Evolutionary conservation across 495 filamentous ascomycete genomes (phyloP), one percentile per base, ranked within the genome.

Genomic region (Filosporella fistucella): DNA sequence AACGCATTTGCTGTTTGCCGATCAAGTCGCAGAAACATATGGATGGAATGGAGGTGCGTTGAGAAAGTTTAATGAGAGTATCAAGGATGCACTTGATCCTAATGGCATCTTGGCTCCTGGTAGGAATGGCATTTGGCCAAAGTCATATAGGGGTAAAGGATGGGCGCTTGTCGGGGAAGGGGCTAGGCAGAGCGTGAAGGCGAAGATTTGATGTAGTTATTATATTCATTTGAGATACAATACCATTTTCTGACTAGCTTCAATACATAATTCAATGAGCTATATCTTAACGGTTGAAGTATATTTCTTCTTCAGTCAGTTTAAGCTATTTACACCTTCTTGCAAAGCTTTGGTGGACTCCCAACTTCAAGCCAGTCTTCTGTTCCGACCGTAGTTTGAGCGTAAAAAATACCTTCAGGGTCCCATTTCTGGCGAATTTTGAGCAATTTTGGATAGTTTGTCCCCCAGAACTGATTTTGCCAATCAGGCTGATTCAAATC

Each of bases 51-150:
- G 76, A 41, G 64, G 68, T 18, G 70, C 71, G 3, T 47, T 74
- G 53, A 70, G 71, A 66, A 70, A 64, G 56, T 72, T 81, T 36
- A 75, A 77, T 45, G 71, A 80, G 67, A 64, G 47, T 26, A 46
- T 80, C 10, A 80, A 80, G 65, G 68, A 82, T 46, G 68, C 73
- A 13, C 51, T 81, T n/a, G 78, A 81, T 60, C 76, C 75, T 4
- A 80, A 80, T 40, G 73, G 75, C 0, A 78, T 81, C 34, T 52
- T 81, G 41, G 69, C 74, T 3, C 76, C 78, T 0, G 78, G 78
- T 0, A 70, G 72, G 50, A 71, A 64, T 47, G 78, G 78, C 0
- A 74, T 80, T 35, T 80, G 77, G 77, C 75, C 74, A 4, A 71
- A 68, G 56, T 58, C 63, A 20, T 81, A 80, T 56, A 42, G 52